Evolutionary conservation across 1,284 basidiomycete genomes (phyloP).

Genomic region (Ustilago crameri): DNA sequence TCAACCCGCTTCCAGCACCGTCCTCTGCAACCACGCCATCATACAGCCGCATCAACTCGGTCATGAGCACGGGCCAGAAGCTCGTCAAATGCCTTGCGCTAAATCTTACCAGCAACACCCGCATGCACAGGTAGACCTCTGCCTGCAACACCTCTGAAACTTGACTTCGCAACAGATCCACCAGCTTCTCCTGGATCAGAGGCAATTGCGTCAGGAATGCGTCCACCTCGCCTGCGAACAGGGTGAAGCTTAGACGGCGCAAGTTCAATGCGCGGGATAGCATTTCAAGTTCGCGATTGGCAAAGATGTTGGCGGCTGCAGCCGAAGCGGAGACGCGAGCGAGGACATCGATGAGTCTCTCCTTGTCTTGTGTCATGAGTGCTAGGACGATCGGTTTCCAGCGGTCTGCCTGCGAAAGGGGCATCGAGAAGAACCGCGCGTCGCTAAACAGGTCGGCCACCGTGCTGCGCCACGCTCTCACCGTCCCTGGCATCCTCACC

Average conservation of each 20-base stretch:
- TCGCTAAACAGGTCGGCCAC: conserved; percentile 87
- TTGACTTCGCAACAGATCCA: conserved; percentile 84
- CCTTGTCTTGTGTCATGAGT: conserved; percentile 86
- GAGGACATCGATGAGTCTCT: conserved; percentile 84
- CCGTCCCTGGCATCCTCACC: conserved; percentile 79
- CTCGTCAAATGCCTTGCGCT: conserved; percentile 89
- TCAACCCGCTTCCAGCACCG: conserved; percentile 69
- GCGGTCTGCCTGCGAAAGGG: conserved; percentile 72
- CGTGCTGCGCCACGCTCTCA: conserved; percentile 85
- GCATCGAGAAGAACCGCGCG: conserved; percentile 83
- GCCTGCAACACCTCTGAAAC: conserved; percentile 86
- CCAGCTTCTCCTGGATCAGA: conserved; percentile 92
- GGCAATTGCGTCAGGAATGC: conserved; percentile 90
- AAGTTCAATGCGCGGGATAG: conserved; percentile 86
- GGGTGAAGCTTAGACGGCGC: conserved; percentile 83
- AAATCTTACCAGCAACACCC: conserved; percentile 90
- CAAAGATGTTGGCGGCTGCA: conserved; percentile 93
- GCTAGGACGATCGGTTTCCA: conserved; percentile 85
- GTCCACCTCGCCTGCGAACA: conserved; percentile 87
- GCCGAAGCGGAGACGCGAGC: conserved; percentile 70
- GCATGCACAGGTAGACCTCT: conserved; percentile 87
- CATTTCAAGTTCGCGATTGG: conserved; percentile 93
- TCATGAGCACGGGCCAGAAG: conserved; percentile 95
- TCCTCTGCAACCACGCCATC: conserved; percentile 71
- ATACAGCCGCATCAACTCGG: conserved; percentile 81